A percentile compares a stretch with the other conserved stretches of the same genome.
These are phyloP conservation scores for Babesia caballi DNA, from an alignment of 169 alveolate genomes.

Conservation along the genomic window DNA sequence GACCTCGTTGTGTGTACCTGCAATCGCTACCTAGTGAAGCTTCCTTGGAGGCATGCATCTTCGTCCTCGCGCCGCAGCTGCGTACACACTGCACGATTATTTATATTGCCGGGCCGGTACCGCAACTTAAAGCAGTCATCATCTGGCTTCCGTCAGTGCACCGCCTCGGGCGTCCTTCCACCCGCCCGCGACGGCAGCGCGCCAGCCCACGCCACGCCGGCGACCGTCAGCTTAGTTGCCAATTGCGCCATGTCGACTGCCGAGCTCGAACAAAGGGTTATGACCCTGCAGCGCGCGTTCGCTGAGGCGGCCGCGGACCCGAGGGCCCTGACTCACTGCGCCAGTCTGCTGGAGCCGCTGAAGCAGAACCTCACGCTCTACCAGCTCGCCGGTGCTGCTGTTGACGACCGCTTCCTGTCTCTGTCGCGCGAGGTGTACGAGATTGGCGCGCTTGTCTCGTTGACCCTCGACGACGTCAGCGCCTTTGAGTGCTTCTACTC, in stretches of 20 bases:
- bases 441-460: constrained; percentile 39
- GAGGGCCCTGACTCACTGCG: constrained; percentile 11
- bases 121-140: too few species aligned
- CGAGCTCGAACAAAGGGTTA: constrained; percentile 3
- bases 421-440: constrained; percentile 43
- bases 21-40: too few species aligned
- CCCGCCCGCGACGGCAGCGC: too few species aligned
- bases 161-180: too few species aligned
- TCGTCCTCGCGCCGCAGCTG: too few species aligned
- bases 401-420: neutral
- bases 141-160: too few species aligned
- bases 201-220: too few species aligned
- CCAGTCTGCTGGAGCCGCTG: constrained; percentile 2
- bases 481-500: constrained; percentile 51
- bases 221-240: neutral
- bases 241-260: neutral
- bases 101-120: too few species aligned
- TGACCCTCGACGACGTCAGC: constrained; percentile 18
- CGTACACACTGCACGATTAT: too few species aligned
- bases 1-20: too few species aligned
- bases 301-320: constrained; percentile 15
- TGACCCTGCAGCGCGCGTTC: constrained; percentile 7
- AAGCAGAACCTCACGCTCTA: constrained; percentile 21
- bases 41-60: too few species aligned
- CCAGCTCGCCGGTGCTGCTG: neutral